Evolutionary conservation across 768 basidiomycete genomes (phyloP).

Genomic region (Trametes cinnabarina): DNA sequence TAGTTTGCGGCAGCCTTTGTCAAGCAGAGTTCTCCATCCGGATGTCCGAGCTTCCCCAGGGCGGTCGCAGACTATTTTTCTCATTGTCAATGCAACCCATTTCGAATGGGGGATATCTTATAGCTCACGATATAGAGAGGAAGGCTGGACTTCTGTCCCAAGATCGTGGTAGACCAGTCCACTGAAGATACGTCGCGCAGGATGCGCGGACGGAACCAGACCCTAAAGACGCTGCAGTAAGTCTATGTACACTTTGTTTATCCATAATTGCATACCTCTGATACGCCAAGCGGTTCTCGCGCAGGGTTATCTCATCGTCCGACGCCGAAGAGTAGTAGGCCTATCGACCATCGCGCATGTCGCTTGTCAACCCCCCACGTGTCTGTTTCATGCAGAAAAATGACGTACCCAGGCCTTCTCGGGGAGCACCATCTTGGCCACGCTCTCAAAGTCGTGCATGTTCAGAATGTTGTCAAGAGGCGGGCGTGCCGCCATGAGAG

Average conservation of each 20-base stretch:
- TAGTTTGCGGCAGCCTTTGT: conserved; percentile 85
- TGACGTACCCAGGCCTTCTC: conserved; percentile 73
- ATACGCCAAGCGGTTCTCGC: conserved; percentile 90
- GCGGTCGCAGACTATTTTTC: conserved; percentile 65
- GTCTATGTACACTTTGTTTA: not conserved
- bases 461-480: conserved; percentile 78
- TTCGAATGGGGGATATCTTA: conserved; percentile 67
- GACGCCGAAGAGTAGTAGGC: conserved; percentile 97
- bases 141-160: conserved; percentile 73
- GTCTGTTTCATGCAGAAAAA: no score
- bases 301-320: conserved; percentile 88
- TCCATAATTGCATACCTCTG: conserved; percentile 55
- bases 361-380: not conserved
- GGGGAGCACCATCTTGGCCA: conserved; percentile 78
- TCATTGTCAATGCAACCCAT: conserved; percentile 35
- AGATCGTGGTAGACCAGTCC: conserved; percentile 81
- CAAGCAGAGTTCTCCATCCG: conserved; percentile 91
- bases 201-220: conserved; percentile 36
- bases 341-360: conserved; percentile 21
- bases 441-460: conserved; percentile 95
- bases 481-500: conserved; percentile 62
- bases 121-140: conserved; percentile 82
- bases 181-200: conserved; percentile 82
- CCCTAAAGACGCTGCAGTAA: conserved; percentile 19
- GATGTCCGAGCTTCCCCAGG: conserved; percentile 91